Conservation (phyloP, 441 rosid species). For the Corymbia citriodora region DNA sequence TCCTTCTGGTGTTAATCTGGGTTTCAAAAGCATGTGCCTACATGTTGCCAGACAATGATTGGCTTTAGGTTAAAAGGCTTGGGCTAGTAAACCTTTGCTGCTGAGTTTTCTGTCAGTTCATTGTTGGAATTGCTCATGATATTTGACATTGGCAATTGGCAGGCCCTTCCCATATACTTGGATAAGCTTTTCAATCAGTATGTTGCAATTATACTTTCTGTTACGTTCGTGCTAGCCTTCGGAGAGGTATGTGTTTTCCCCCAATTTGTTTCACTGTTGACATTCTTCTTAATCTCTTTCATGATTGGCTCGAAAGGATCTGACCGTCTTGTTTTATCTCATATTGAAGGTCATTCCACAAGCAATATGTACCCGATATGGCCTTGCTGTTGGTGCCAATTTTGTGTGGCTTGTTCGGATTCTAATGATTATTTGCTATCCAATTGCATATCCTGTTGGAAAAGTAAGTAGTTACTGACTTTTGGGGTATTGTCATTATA, state of each 20-base stretch:
- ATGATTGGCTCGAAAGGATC: background rate
- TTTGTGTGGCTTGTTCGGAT: slow-evolving; percentile 79
- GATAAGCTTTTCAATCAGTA: slow-evolving; percentile 94
- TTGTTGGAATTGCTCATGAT: background rate
- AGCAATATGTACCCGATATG: slow-evolving; percentile 90
- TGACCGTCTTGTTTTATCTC: slow-evolving; percentile 6
- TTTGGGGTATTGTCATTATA: background rate
- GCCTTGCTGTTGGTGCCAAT: slow-evolving; percentile 93
- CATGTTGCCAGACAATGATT: background rate
- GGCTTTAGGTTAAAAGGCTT: background rate
- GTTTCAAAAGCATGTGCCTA: background rate
- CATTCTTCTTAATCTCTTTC: background rate
- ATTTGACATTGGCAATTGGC: slow-evolving; percentile 20
- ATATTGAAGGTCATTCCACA: slow-evolving; percentile 86
- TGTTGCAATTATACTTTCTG: slow-evolving; percentile 83
- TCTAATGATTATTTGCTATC: slow-evolving; percentile 87
- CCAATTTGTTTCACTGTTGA: background rate
- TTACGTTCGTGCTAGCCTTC: slow-evolving; percentile 79
- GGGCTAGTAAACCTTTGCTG: background rate
- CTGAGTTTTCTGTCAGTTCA: background rate
- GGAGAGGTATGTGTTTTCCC: slow-evolving; percentile 67
- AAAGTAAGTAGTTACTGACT: slow-evolving; percentile 41
- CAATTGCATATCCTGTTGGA: slow-evolving; percentile 92
- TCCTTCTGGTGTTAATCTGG: background rate
- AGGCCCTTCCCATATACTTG: slow-evolving; percentile 94